Base-by-base conservation (phyloP, 2,329 filamentous ascomycete genomes). In the Xylariaceae sp. region DNA sequence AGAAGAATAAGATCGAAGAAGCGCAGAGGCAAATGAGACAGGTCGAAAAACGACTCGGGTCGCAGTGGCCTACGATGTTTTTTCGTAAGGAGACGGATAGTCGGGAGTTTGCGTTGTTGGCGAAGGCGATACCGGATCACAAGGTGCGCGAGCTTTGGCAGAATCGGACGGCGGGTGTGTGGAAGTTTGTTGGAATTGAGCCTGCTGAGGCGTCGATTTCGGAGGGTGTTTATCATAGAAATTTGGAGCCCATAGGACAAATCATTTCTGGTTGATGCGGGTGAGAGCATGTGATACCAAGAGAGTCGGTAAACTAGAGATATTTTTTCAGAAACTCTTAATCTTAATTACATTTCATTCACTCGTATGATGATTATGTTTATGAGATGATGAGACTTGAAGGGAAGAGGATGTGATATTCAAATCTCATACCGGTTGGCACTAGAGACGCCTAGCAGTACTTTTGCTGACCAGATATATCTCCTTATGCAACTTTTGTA, bases 51-150 rank as follows among this genome's bases (percentile, higher is more conserved):
- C 26, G 28, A 19, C 51, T 34, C 2, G 61, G 53, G 4, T 21
- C 54, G n/a, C 56, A 68, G 45, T 69, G 66, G 68, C 63, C 66
- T 14, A 57, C 53, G 8, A 17, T 69, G 6, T 70, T 70, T 49
- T 69, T 69, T 36, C 41, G 33, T 2, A 45, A 39, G n/a, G 43
- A 14, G n/a, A 2, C 4, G 2, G 24, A 54, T 28, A 36, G 49
- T 21, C 40, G 57, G 11, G 66, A 67, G 56, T 67, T 63, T 39
- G 45, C 50, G 4, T 44, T 67, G 5, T 39, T 69, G 16, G 64
- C 63, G 1, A 40, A 56, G 4, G 48, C 29, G 8, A 65, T 69
- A 17, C 60, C 65, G 4, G 61, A 66, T 24, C 33, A 52, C 14
- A 46, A 28, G 26, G 47, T 33, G 16, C 51, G 47, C 16, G 28